Conservation (phyloP, 495 filamentous ascomycete genomes). For the Jackrogersella multiformis region DNA sequence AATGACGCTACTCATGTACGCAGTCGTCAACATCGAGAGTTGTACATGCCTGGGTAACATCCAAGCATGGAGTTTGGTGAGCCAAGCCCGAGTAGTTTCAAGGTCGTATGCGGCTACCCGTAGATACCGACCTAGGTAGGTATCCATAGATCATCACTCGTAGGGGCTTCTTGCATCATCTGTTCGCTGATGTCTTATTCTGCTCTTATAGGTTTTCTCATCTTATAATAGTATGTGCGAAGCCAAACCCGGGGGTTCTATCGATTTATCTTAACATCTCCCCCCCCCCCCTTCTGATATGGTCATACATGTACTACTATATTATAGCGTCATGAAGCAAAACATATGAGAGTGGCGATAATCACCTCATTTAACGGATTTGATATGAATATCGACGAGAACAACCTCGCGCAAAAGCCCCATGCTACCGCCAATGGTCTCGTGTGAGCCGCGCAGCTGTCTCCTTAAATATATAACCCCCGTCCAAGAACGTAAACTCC, state of each 20-base stretch:
- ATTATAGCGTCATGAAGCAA: background rate
- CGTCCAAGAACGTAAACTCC: slow-evolving; percentile 38
- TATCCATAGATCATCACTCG: slow-evolving; percentile 13
- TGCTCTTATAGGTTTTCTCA: background rate
- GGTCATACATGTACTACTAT: slow-evolving; percentile 19
- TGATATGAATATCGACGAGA: slow-evolving; percentile 5
- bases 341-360: background rate
- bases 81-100: slow-evolving; percentile 19
- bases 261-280: background rate
- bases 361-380: background rate
- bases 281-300: background rate
- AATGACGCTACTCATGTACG: slow-evolving; percentile 17
- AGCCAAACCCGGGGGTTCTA: background rate
- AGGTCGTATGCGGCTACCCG: slow-evolving; percentile 13
- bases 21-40: slow-evolving; percentile 9
- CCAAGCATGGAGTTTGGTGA: slow-evolving; percentile 4
- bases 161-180: slow-evolving; percentile 6
- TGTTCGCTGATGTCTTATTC: background rate
- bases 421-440: slow-evolving; percentile 14
- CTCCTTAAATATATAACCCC: slow-evolving; percentile 24
- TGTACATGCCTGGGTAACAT: background rate
- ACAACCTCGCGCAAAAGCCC: slow-evolving; percentile 12
- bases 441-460: slow-evolving; percentile 24
- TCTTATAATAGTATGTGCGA: slow-evolving; percentile 1
- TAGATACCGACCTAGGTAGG: no score